Conservation (phyloP, 2,329 filamentous ascomycete genomes). For the Tolypocladium ovalisporum region DNA sequence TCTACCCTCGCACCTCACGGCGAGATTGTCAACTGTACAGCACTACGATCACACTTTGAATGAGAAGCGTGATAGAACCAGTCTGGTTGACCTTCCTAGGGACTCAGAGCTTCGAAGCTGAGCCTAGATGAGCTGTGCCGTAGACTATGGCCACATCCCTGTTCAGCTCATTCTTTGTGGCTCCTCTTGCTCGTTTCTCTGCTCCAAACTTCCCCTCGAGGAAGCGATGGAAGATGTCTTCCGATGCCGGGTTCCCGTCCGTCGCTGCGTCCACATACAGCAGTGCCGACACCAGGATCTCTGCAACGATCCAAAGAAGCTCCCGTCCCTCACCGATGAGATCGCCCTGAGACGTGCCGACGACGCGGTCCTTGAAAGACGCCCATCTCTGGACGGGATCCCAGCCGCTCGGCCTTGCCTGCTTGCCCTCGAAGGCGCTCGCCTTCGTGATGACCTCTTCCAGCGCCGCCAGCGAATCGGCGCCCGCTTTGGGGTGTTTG, state of each 20-base stretch:
- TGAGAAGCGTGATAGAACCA: background rate
- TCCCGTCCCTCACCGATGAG: conserved; percentile 35
- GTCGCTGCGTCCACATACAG: conserved; percentile 27
- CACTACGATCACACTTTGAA: background rate
- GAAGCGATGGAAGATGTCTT: conserved; percentile 29
- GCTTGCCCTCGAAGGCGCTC: conserved; percentile 12
- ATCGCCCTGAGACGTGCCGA: conserved; percentile 19
- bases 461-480: conserved; percentile 28
- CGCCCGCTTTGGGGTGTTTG: conserved; percentile 30
- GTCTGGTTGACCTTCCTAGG: background rate
- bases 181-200: conserved; percentile 8
- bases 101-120: conserved; percentile 13
- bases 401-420: conserved; percentile 14
- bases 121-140: conserved; percentile 9
- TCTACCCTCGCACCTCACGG: background rate
- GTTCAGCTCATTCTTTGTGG: conserved; percentile 14
- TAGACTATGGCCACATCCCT: conserved; percentile 25
- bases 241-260: conserved; percentile 22
- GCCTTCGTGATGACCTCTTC: conserved; percentile 24
- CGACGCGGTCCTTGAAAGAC: conserved; percentile 24
- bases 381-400: conserved; percentile 26
- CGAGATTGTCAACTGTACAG: background rate
- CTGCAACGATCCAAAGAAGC: conserved; percentile 31
- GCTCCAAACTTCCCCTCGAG: conserved; percentile 16
- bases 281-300: conserved; percentile 31